These are phyloP conservation scores for Hypoxylon sp. DNA, from an alignment of 2,329 filamentous ascomycete species.

Conservation along the genomic window DNA sequence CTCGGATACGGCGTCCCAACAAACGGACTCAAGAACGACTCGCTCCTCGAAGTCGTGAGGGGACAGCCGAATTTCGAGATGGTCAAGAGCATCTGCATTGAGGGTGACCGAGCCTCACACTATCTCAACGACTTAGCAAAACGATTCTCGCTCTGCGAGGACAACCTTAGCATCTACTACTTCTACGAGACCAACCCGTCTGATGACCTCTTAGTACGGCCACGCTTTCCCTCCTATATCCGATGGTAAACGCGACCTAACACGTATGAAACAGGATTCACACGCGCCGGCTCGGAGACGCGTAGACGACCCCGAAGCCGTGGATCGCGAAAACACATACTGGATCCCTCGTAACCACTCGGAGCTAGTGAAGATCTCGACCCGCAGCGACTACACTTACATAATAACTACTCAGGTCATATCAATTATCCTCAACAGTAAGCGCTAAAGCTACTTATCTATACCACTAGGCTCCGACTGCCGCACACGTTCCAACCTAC, in stretches of 20 bases:
- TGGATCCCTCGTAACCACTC: conserved; percentile 21
- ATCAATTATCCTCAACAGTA: conserved; percentile 1
- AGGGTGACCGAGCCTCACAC: neutral
- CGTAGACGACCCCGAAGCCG: conserved; percentile 11
- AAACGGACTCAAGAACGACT: conserved; percentile 12
- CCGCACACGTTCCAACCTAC: neutral
- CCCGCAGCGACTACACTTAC: conserved; percentile 5
- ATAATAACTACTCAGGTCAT: neutral
- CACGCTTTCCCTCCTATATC: neutral
- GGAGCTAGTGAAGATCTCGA: conserved; percentile 13
- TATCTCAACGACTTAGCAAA: conserved; percentile 13
- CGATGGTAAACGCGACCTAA: neutral
- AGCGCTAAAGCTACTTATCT: neutral
- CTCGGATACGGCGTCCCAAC: conserved; percentile 11
- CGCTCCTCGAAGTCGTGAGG: conserved; percentile 5
- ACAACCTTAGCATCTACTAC: conserved; percentile 6
- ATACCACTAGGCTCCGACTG: neutral
- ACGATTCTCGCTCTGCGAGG: conserved; percentile 8
- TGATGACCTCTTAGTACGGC: conserved; percentile 10
- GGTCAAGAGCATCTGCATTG: conserved; percentile 15
- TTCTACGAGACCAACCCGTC: conserved; percentile 15
- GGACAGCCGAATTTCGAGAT: conserved; percentile 19
- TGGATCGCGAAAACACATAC: conserved; percentile 4
- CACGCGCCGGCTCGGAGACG: neutral
- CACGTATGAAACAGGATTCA: neutral